These are phyloP conservation scores for Panicum virgatum DNA, from an alignment of 202 grass and related monocot genomes.

Conservation along the genomic window DNA sequence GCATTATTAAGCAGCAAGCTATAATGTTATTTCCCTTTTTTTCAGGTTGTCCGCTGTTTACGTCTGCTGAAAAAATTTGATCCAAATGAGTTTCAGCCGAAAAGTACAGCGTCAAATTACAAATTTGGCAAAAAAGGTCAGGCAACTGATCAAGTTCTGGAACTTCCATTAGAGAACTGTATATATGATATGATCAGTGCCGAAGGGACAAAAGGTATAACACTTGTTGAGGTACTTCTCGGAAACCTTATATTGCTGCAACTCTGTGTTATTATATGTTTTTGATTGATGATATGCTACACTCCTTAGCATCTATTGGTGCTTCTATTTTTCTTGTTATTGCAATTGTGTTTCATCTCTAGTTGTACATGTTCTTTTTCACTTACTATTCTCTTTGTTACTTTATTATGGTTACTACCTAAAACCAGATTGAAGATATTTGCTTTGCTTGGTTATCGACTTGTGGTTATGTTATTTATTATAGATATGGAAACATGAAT, in stretches of 20 bases:
- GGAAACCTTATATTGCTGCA: constrained; percentile 25
- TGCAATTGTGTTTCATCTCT: constrained; percentile 19
- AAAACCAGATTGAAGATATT: constrained; percentile 5
- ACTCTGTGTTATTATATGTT: constrained; percentile 16
- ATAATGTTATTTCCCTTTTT: constrained; percentile 18
- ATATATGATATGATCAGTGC: constrained; percentile 95
- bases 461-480: constrained; percentile 31
- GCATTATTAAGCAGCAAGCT: constrained; percentile 16
- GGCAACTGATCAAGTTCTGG: constrained; percentile 80
- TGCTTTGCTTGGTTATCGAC: not conserved
- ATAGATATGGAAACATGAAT: not conserved
- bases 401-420: too few relatives aligned
- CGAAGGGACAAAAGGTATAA: constrained; percentile 87
- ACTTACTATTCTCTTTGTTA: not conserved
- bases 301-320: not conserved
- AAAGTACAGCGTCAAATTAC: constrained; percentile 45
- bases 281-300: constrained; percentile 1
- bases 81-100: constrained; percentile 77
- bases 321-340: too few relatives aligned
- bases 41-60: constrained; percentile 81
- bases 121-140: constrained; percentile 70
- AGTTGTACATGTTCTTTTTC: not conserved
- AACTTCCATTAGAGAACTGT: constrained; percentile 82
- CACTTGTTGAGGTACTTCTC: constrained; percentile 77
- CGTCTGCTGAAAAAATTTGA: constrained; percentile 81